phyloP scores from a whole-genome alignment of 2,329 filamentous ascomycete species.

The Colletotrichum sp. region DNA sequence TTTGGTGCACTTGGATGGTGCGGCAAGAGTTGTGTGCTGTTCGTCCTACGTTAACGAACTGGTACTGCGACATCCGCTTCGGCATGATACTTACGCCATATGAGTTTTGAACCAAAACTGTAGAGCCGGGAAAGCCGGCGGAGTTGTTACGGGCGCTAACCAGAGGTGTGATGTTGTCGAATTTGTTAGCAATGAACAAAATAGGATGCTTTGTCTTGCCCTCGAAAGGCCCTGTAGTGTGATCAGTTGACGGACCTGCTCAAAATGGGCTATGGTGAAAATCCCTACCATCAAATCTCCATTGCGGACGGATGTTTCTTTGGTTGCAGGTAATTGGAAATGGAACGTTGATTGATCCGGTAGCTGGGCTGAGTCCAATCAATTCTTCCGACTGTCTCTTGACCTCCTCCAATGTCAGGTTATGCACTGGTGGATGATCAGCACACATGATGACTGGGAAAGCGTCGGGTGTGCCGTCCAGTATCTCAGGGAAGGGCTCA shows the following conservation, averaged over 20 bases:
- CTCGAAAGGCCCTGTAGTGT: conserved; percentile 26
- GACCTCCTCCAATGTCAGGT: conserved; percentile 38
- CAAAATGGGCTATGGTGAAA: background rate
- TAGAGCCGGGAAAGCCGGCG: conserved; percentile 47
- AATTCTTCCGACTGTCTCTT: conserved; percentile 36
- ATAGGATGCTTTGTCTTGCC: conserved; percentile 47
- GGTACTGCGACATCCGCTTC: background rate
- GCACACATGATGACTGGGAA: conserved; percentile 53
- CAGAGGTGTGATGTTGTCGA: conserved; percentile 54
- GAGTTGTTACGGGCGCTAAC: conserved; percentile 50
- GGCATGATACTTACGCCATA: conserved; percentile 47
- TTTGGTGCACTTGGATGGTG: conserved; percentile 49
- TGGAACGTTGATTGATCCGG: conserved; percentile 48
- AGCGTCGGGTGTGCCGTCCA: conserved; percentile 43
- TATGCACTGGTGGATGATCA: conserved; percentile 36
- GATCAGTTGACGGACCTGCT: background rate
- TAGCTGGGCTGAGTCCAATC: conserved; percentile 40
- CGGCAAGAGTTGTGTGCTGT: conserved; percentile 55
- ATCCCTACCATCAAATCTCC: conserved; percentile 39
- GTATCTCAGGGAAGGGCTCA: conserved; percentile 31
- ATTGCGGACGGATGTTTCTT: conserved; percentile 41
- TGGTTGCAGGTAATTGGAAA: conserved; percentile 45
- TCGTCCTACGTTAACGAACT: background rate
- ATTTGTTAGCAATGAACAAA: conserved; percentile 48
- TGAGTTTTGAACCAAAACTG: conserved; percentile 53